Evolutionary conservation across 1,284 basidiomycete genomes (phyloP), one percentile per base, ranked within the genome.

Genomic region (Fomitopsis schrenkii): DNA sequence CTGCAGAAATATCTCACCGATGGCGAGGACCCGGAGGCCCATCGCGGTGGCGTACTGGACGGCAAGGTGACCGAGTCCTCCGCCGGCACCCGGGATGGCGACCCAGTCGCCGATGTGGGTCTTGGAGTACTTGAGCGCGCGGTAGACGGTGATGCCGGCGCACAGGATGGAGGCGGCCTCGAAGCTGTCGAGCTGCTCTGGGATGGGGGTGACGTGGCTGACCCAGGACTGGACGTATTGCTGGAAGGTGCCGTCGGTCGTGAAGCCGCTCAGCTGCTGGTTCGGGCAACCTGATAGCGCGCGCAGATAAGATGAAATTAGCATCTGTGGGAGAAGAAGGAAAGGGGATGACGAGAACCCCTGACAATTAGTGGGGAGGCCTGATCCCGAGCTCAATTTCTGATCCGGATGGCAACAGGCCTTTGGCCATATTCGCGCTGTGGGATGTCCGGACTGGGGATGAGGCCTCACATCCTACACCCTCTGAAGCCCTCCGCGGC

Each of bases 111-210:
- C 91, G n/a, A 87, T 82, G 35, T 76, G 79, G n/a, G 84, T 81
- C 58, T 83, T 76, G 60, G 86, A 85, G 74, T 91, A 83, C 74
- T 93, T 94, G 71, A 96, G 79, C 0, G 93, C 94, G 68, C 91
- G 90, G 75, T 94, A 95, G 0, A 91, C 88, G 1, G 91, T 93
- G 19, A 93, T 75, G 62, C 90, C 91, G 26, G 92, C 90, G 68
- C 93, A 95, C 22, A 94, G 85, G 64, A 95, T 84, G 9, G 93
- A 91, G 5, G 93, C 92, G 28, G 93, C 93, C 22, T 83, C 84
- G 22, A 83, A 80, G 65, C 89, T 86, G 59, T 82, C 79, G 55
- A 95, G 71, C 4, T 70, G 75, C 1, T 88, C 82, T 12, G 93
- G 93, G 68, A 94, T 93, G 17, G 84, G 85, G 2, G 91, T 93